These are phyloP conservation scores for Stromatinia cepivora DNA, from an alignment of 2,329 filamentous ascomycete genomes.

Conservation along the genomic window DNA sequence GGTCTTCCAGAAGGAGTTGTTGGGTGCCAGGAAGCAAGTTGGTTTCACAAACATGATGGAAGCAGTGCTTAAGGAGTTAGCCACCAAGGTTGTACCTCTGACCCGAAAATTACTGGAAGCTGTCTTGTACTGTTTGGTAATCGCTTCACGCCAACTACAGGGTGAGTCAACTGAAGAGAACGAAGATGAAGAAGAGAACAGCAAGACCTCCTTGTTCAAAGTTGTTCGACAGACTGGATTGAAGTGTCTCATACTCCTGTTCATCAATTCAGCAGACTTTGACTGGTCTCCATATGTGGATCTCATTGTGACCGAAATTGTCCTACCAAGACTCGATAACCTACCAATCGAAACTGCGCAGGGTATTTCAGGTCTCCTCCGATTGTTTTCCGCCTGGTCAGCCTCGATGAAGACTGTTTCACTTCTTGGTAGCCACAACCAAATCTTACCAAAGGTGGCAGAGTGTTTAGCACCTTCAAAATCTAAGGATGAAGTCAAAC, in stretches of 20 bases:
- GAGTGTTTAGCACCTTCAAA: slow-evolving; percentile 71
- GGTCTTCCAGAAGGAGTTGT: slow-evolving; percentile 57
- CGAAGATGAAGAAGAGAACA: slow-evolving; percentile 41
- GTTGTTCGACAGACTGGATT: slow-evolving; percentile 70
- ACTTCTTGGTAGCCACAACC: slow-evolving; percentile 63
- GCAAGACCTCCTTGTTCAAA: slow-evolving; percentile 59
- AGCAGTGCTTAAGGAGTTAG: slow-evolving; percentile 81
- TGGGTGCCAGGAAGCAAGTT: slow-evolving; percentile 76
- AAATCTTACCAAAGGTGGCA: slow-evolving; percentile 67
- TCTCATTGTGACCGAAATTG: slow-evolving; percentile 69
- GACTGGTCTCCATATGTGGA: slow-evolving; percentile 72
- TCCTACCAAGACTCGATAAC: slow-evolving; percentile 74
- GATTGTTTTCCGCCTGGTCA: slow-evolving; percentile 80
- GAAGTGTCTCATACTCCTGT: slow-evolving; percentile 78
- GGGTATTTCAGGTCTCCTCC: slow-evolving; percentile 79
- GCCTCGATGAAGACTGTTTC: slow-evolving; percentile 63
- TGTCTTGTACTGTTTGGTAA: slow-evolving; percentile 77
- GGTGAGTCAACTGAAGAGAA: slow-evolving; percentile 40
- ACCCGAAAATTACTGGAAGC: slow-evolving; percentile 70
- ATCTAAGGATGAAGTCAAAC: slow-evolving; percentile 82
- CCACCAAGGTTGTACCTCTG: slow-evolving; percentile 69
- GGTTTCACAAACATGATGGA: slow-evolving; percentile 92
- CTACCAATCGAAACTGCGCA: slow-evolving; percentile 85
- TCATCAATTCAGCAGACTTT: slow-evolving; percentile 68
- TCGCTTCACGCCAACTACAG: slow-evolving; percentile 61